Base-by-base conservation (phyloP, 2,329 filamentous ascomycete genomes). In the Monosporascus cannonballus region DNA sequence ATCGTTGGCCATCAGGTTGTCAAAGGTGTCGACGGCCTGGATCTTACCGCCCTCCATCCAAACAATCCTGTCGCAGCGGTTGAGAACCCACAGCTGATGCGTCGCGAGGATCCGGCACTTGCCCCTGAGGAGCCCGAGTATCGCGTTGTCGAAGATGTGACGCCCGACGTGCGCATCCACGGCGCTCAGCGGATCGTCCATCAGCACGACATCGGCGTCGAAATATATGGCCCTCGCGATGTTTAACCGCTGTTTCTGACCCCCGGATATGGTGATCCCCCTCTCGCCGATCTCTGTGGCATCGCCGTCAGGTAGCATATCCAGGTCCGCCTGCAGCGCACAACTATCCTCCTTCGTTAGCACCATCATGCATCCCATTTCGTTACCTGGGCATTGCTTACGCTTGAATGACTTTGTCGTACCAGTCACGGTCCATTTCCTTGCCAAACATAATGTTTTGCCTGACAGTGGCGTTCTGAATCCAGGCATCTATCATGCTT, bases 391-490 rank as follows among this genome's bases (percentile, higher is more conserved):
- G 42, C 34, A 20, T 55, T 60, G 81, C 67, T 79, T 75, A 77
- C 73, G 90, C 90, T 66, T 87, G 81, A 34, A 96, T 78, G n/a
- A 96, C 91, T 49, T 87, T 73, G 45, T 86, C 79, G 64, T 96
- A 96, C 92, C 93, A 96, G 3, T 75, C 73, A 53, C 78, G 78
- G 50, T 96, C 78, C 71, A 87, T 81, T 0, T 84, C 80, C 60
- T 90, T 93, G 11, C 93, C 93, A 64, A 97, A 97, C 0, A 90
- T 71, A 54, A 99, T 96, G 64, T 99, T 99, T 36, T 96, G 84
- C 56, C 84, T 85, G 3, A 97, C 81, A 1, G 87, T 89, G 0
- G 90, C 80, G 64, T 97, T 97, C 66, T 97, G 93, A 48, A 99
- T 96, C 94, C 94, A 99, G 0, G 94, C 90, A 65, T 96, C 30